Evolutionary conservation across 257 asterid species (phyloP).

Genomic region (Phtheirospermum japonicum): DNA sequence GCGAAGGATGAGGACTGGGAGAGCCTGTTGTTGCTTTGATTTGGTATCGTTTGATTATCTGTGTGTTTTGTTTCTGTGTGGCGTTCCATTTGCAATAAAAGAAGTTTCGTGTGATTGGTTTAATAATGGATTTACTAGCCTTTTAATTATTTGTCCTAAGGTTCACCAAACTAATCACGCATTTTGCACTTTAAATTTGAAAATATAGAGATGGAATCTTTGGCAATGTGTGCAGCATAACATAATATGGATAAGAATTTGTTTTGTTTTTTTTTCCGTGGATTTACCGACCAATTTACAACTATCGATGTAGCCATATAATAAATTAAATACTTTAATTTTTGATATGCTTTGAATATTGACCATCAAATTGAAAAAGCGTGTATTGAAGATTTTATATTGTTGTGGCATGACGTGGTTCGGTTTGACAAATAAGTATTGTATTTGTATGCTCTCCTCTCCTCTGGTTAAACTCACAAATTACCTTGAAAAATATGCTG

Average conservation of each 20-base stretch:
- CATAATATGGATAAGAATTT: no score
- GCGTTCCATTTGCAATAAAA: constrained; percentile 32
- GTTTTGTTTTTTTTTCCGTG: no score
- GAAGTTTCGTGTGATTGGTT: constrained; percentile 19
- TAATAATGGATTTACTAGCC: neutral
- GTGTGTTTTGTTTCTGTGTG: constrained; percentile 10
- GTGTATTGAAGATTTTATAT: no score
- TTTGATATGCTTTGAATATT: neutral
- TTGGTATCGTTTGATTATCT: constrained; percentile 20
- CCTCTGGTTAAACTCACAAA: no score
- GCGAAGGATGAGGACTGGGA: constrained; percentile 32
- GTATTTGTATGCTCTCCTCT: no score
- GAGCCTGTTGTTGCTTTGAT: constrained; percentile 26
- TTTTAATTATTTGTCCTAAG: neutral
- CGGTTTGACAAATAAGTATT: no score
- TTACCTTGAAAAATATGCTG: no score
- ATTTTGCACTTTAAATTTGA: neutral
- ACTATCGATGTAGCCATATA: no score
- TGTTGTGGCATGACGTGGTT: no score
- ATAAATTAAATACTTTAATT: neutral
- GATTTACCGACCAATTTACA: no score
- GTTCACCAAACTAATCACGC: neutral
- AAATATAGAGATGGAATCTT: neutral
- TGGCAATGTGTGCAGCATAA: no score
- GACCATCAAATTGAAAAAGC: no score